Evolutionary conservation across 2,329 filamentous ascomycete species (phyloP), one percentile per base, ranked within the genome.

Genomic region (Venturia effusa): DNA sequence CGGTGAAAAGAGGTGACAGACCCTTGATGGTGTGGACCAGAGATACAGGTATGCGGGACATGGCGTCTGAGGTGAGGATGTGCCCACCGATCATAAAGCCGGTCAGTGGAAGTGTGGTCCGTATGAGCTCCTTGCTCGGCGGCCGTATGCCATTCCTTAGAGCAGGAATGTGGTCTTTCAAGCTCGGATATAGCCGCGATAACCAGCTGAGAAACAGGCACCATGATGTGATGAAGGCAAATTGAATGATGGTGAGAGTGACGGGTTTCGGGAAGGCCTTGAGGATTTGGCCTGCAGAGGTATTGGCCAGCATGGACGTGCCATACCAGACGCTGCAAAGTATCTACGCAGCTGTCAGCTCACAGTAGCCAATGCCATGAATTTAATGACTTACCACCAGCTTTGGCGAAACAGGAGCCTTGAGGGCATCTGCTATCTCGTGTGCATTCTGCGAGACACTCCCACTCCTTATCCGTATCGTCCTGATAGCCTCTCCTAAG

Each of bases 11-110:
- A 4, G 94, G 94, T 2, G 93, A 97, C 32, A 99, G 84, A 8
- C 94, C 94, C 78, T 99, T 99, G 77, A 99, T 97, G 0, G 94
- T 99, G 76, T 99, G 94, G 3, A 99, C 94, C 41, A 99, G 83
- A 7, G 94, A 97, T 1, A 99, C 94, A 0, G 94, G 93, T 63
- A 99, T 97, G 73, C 92, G 90, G 61, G 91, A 88, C 39, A 93
- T 99, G 34, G 94, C 93, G 68, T 92, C 94, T 6, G 93, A 96
- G 74, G 90, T 96, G 55, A 97, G 80, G 48, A 99, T 88, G 75
- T 99, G 94, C 5, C 94, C 94, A 41, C 88, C 88, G 61, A 99
- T 90, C 75, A 97, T 92, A 75, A 99, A 99, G 34, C 88, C 83
- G 0, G 94, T 93, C 40, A 99, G 81, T 22, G 94, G 94, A n/a